Percentiles rank a stretch among this genome's conserved stretches.
These are phyloP conservation scores for Passalora sequoiae DNA, from an alignment of 2,329 filamentous ascomycete species.

Conservation along the genomic window DNA sequence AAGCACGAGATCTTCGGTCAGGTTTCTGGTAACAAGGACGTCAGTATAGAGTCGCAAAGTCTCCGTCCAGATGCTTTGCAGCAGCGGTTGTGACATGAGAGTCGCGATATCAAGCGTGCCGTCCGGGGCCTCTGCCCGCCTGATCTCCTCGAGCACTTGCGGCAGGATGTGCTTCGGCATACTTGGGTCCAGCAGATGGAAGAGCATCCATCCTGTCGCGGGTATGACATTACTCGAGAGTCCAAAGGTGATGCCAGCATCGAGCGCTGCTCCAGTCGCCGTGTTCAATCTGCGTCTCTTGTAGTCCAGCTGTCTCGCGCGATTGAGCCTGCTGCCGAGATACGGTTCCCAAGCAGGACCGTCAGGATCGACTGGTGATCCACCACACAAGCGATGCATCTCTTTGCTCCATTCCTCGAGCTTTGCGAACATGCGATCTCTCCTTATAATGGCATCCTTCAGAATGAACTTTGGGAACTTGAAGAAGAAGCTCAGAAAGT, in stretches of 20 bases:
- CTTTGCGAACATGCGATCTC: constrained; percentile 24
- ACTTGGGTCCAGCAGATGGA: constrained; percentile 30
- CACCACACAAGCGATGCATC: constrained; percentile 25
- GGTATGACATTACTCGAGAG: constrained; percentile 32
- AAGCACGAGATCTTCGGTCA: constrained; percentile 26
- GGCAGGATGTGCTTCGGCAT: constrained; percentile 23
- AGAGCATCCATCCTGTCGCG: constrained; percentile 32
- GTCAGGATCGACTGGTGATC: constrained; percentile 25
- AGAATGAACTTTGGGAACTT: constrained; percentile 25
- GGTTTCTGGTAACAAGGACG: constrained; percentile 29
- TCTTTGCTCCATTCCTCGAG: constrained; percentile 26
- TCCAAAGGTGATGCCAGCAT: constrained; percentile 33
- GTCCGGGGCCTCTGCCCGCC: constrained; percentile 19
- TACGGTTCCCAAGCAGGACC: constrained; percentile 27
- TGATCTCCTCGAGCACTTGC: constrained; percentile 28
- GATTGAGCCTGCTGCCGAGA: constrained; percentile 28
- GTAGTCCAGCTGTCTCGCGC: constrained; percentile 29
- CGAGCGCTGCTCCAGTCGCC: constrained; percentile 22
- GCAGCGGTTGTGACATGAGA: constrained; percentile 29
- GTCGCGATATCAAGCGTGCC: constrained; percentile 26
- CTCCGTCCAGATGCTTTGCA: constrained; percentile 34
- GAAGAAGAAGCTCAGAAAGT: constrained; percentile 31
- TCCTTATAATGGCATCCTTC: constrained; percentile 19
- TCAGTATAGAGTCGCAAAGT: constrained; percentile 33
- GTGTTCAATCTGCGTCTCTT: constrained; percentile 20